These are phyloP conservation scores for Monocercomonoides exilis DNA, from an alignment of 78 protist genomes.

Conservation along the genomic window DNA sequence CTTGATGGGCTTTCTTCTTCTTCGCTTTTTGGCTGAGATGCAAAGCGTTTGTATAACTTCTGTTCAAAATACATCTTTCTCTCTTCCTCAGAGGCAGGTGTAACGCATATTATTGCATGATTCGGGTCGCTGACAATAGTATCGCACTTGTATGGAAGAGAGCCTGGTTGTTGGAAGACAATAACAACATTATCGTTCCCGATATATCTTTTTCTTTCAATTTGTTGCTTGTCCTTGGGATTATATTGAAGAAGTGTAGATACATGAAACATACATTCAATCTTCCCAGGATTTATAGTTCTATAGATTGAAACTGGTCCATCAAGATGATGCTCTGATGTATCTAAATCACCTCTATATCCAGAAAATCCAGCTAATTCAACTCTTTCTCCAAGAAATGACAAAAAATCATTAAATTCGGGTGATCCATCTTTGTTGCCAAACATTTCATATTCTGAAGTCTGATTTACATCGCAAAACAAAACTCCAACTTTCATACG, in stretches of 20 bases:
- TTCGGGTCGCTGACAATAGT: background rate
- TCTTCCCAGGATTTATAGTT: background rate
- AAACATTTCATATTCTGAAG: background rate
- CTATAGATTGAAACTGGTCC: background rate
- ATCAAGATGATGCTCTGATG: background rate
- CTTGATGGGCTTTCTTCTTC: background rate
- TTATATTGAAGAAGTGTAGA: background rate
- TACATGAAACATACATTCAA: background rate
- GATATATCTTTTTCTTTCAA: background rate
- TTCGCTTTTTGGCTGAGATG: background rate
- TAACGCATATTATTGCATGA: background rate
- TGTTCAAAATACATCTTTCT: no score
- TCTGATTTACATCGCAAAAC: background rate
- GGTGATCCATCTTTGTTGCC: background rate
- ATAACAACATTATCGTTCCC: conserved; percentile 12
- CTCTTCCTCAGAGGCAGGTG: background rate
- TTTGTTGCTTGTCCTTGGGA: background rate
- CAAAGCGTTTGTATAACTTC: no score
- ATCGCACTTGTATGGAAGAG: background rate
- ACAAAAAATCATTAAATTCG: background rate
- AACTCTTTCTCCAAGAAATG: background rate
- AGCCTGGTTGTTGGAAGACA: background rate
- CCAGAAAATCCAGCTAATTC: background rate
- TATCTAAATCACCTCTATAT: background rate
- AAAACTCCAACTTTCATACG: conserved; percentile 4